Evolutionary conservation across 1,139 yeast genomes (phyloP).

Genomic region (Williopsis jadinii): DNA sequence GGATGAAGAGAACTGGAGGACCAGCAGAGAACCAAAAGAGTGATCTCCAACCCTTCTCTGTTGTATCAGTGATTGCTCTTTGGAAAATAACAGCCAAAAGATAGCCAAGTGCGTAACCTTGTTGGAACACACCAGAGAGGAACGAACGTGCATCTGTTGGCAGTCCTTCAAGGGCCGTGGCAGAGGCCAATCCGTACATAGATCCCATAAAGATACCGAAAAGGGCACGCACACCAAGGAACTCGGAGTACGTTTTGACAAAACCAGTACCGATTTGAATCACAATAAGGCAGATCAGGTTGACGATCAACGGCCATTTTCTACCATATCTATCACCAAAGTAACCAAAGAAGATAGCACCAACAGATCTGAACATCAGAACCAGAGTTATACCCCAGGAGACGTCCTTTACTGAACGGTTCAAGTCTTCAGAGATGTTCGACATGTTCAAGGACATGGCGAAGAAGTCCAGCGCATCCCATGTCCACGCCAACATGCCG

Average conservation of each 20-base stretch:
- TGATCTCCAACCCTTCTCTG: conserved; percentile 53
- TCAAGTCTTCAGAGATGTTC: conserved; percentile 10
- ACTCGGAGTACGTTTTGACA: conserved; percentile 54
- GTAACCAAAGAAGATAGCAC: conserved; percentile 67
- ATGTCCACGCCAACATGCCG: conserved; percentile 69
- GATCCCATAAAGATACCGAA: conserved; percentile 72
- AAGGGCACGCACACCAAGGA: conserved; percentile 59
- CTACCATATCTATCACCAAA: conserved; percentile 66
- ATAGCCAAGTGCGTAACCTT: conserved; percentile 70
- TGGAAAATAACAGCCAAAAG: conserved; percentile 57
- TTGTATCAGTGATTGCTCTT: conserved; percentile 49
- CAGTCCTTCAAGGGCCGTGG: conserved; percentile 62
- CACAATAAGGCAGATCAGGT: conserved; percentile 46
- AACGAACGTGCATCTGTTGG: conserved; percentile 46
- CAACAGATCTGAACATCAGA: conserved; percentile 73
- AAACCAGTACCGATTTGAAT: conserved; percentile 72
- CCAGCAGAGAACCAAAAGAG: conserved; percentile 79
- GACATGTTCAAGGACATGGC: conserved; percentile 16
- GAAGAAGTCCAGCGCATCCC: conserved; percentile 78
- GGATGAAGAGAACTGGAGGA: conserved; percentile 48
- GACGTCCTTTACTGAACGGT: conserved; percentile 13
- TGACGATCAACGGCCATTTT: conserved; percentile 58
- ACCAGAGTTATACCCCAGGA: conserved; percentile 82
- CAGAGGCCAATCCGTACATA: conserved; percentile 59
- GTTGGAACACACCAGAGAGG: conserved; percentile 61